Conservation (phyloP, 768 basidiomycete genomes). For the Mycena amicta region DNA sequence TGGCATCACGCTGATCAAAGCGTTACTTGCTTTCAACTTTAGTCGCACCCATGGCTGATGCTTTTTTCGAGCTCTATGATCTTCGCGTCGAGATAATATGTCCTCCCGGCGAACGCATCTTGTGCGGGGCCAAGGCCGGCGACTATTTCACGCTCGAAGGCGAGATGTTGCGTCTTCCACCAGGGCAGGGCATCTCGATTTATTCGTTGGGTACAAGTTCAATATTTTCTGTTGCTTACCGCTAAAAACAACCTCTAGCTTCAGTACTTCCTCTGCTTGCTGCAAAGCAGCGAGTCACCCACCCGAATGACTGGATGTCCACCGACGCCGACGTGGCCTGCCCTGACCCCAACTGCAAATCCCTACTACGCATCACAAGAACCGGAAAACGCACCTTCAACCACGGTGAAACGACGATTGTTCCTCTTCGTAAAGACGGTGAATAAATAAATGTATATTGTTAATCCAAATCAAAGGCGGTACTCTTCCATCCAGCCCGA, state of each 20-base stretch:
- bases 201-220: conserved; percentile 56
- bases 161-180: conserved; percentile 64
- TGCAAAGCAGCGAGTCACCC: conserved; percentile 61
- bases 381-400: conserved; percentile 55
- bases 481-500: conserved; percentile 35
- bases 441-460: too few species aligned
- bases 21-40: neutral
- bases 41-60: conserved; percentile 25
- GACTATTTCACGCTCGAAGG: conserved; percentile 66
- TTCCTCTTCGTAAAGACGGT: conserved; percentile 30
- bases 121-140: conserved; percentile 67
- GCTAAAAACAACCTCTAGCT: too few species aligned
- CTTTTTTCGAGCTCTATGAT: conserved; percentile 63
- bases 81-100: conserved; percentile 65
- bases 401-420: conserved; percentile 56
- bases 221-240: too few species aligned
- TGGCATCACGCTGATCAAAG: too few species aligned
- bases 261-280: conserved; percentile 67
- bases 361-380: conserved; percentile 52
- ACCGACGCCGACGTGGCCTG: conserved; percentile 67
- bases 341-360: conserved; percentile 68
- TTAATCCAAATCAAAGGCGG: conserved; percentile 39
- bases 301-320: conserved; percentile 68
- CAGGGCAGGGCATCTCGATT: conserved; percentile 67
- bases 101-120: conserved; percentile 54